phyloP scores from a whole-genome alignment of 768 basidiomycete genomes.

The Phylloporus rhodoxanthus region DNA sequence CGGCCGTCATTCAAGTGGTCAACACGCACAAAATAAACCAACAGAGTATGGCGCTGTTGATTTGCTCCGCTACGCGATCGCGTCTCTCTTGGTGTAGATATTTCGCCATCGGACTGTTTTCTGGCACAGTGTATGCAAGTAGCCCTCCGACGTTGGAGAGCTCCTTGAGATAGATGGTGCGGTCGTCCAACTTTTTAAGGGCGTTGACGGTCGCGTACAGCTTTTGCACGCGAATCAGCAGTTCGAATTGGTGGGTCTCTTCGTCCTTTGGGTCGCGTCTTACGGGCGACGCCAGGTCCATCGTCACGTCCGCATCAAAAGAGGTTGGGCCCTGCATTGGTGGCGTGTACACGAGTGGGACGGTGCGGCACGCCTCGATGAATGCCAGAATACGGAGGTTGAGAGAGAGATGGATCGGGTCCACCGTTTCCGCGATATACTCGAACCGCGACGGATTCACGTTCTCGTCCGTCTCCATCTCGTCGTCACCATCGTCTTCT shows the following conservation, averaged over 20 bases:
- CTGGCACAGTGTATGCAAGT: conserved; percentile 79
- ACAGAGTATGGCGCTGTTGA: conserved; percentile 80
- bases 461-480: conserved; percentile 21
- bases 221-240: conserved; percentile 58
- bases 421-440: conserved; percentile 56
- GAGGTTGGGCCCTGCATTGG: conserved; percentile 6
- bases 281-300: conserved; percentile 2
- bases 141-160: conserved; percentile 69
- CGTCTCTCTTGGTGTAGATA: conserved; percentile 76
- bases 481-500: conserved; percentile 14
- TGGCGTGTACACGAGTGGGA: conserved; percentile 48
- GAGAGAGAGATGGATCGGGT: conserved; percentile 70
- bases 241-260: conserved; percentile 38
- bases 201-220: conserved; percentile 57
- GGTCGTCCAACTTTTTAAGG: conserved; percentile 51
- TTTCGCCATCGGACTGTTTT: conserved; percentile 64
- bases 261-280: conserved; percentile 27
- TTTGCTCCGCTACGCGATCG: conserved; percentile 79
- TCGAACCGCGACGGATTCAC: conserved; percentile 34
- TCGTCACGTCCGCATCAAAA: conserved; percentile 8
- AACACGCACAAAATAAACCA: background rate
- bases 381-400: conserved; percentile 87
- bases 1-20: conserved; percentile 1
- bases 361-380: conserved; percentile 76
- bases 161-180: conserved; percentile 60